Evolutionary conservation across 176 grass and related monocot species (phyloP).

Genomic region (Luzula sylvatica): DNA sequence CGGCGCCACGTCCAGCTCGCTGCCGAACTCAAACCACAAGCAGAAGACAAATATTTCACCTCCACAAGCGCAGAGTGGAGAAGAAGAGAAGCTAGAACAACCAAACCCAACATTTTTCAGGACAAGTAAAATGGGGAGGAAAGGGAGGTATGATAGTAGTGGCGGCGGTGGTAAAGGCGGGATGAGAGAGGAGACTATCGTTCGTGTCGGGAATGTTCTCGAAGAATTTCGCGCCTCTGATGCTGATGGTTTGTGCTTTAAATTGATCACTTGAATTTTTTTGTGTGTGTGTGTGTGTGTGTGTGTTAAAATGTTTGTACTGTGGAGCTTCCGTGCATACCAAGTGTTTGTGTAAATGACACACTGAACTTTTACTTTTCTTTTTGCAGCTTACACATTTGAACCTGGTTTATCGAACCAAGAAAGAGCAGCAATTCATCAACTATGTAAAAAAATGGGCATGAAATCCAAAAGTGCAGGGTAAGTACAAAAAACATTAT

Average conservation of each 20-base stretch:
- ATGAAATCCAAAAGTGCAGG: conserved; percentile 79
- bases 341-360: background rate
- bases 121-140: conserved; percentile 29
- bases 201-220: conserved; percentile 32
- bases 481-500: conserved; percentile 40
- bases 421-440: conserved; percentile 62
- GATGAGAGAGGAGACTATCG: conserved; percentile 28
- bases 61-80: background rate
- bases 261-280: background rate
- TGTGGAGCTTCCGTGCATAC: background rate
- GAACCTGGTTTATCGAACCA: conserved; percentile 48
- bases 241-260: conserved; percentile 32
- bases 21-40: too few species aligned
- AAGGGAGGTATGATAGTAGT: conserved; percentile 15
- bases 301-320: background rate
- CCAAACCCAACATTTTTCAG: background rate
- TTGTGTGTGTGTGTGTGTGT: background rate
- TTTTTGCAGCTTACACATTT: conserved; percentile 57
- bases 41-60: too few species aligned
- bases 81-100: too few species aligned
- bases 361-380: background rate
- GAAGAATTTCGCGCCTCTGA: conserved; percentile 53
- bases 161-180: background rate
- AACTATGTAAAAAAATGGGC: conserved; percentile 70
- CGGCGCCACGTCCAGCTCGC: too few species aligned